Conservation (phyloP, 441 rosid genomes). For the California macrophylla region DNA sequence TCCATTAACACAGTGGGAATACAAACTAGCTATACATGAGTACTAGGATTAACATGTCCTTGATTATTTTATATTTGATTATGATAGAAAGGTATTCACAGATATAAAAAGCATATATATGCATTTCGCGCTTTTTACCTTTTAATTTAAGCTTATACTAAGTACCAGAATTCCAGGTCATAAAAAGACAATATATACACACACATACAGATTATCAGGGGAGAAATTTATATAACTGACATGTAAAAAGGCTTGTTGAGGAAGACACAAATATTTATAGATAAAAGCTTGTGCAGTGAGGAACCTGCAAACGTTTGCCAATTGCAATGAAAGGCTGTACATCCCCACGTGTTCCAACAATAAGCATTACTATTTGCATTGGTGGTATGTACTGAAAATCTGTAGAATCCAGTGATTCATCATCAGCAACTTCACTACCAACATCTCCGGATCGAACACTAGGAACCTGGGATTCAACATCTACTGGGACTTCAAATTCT, state of each 20-base stretch:
- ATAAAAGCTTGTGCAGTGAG: neutral
- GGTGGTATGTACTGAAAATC: slow-evolving; percentile 67
- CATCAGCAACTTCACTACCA: slow-evolving; percentile 32
- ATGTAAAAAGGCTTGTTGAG: neutral
- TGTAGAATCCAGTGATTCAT: slow-evolving; percentile 60
- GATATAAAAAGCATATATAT: neutral
- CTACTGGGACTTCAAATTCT: slow-evolving; percentile 72
- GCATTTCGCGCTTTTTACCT: neutral
- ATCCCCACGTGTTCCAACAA: slow-evolving; percentile 98
- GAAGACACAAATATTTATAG: neutral
- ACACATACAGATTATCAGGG: neutral
- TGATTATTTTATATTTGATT: neutral
- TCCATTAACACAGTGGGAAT: neutral
- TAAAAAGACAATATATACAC: neutral
- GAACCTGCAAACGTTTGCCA: slow-evolving; percentile 89
- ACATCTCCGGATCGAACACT: slow-evolving; percentile 26
- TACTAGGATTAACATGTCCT: neutral
- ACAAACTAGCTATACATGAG: no score
- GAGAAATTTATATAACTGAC: neutral
- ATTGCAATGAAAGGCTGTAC: slow-evolving; percentile 96
- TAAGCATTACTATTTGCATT: slow-evolving; percentile 82
- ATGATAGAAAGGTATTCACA: neutral
- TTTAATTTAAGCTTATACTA: neutral
- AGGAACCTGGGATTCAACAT: slow-evolving; percentile 46
- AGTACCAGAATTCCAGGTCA: neutral